These are phyloP conservation scores for Bryoglossum gracile DNA, from an alignment of 495 filamentous ascomycete genomes.

Conservation along the genomic window DNA sequence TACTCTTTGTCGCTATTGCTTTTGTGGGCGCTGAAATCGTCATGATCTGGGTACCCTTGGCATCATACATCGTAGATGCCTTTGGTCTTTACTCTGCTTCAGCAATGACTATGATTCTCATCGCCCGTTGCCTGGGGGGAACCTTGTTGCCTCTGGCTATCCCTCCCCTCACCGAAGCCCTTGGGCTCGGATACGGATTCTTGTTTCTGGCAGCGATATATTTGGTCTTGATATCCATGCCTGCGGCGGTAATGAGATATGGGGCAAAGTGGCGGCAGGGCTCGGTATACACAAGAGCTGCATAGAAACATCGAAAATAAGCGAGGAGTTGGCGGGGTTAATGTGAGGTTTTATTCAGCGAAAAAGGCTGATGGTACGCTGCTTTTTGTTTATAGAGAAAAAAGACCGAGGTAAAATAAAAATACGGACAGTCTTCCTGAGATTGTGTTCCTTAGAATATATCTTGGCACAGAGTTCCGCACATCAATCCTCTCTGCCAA, in stretches of 20 bases:
- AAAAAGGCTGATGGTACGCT: no score
- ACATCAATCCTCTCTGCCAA: no score
- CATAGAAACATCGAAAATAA: no score
- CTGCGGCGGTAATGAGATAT: constrained; percentile 41
- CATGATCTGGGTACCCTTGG: constrained; percentile 40
- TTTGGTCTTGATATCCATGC: constrained; percentile 41
- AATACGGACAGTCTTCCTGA: no score
- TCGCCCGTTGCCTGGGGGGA: constrained; percentile 45
- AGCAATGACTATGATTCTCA: constrained; percentile 49
- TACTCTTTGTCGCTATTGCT: constrained; percentile 36
- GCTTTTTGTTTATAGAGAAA: no score
- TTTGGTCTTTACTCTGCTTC: constrained; percentile 48
- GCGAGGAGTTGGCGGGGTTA: no score
- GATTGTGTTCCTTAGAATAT: no score
- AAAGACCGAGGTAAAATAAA: no score
- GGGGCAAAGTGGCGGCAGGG: constrained; percentile 42
- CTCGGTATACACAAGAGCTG: constrained; percentile 37
- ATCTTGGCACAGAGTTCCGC: no score
- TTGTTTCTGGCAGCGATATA: constrained; percentile 33
- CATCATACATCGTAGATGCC: constrained; percentile 50
- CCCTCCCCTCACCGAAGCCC: constrained; percentile 33
- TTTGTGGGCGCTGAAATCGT: constrained; percentile 34
- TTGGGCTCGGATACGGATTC: constrained; percentile 46
- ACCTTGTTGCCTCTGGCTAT: constrained; percentile 46
- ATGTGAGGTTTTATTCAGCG: no score